Evolutionary conservation across 306 rosid species (phyloP).

Genomic region (Morella rubra): DNA sequence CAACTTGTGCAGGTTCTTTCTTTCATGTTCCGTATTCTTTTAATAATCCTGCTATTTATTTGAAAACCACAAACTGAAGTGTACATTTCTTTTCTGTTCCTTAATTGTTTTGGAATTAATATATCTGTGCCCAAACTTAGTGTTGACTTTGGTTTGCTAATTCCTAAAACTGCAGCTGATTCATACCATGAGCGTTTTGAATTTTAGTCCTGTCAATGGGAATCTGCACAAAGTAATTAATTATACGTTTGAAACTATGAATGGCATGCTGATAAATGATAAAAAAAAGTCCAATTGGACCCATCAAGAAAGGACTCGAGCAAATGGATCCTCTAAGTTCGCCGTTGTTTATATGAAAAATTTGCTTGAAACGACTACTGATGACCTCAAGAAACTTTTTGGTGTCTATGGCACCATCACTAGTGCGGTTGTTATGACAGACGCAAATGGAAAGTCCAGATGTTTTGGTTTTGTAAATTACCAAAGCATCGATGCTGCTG

Average conservation of each 20-base stretch:
- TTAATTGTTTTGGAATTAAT: neutral
- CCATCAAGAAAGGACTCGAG: slow-evolving; percentile 50
- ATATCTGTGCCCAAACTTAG: neutral
- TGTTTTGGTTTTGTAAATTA: slow-evolving; percentile 89
- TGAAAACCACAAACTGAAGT: neutral
- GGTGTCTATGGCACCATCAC: slow-evolving; percentile 55
- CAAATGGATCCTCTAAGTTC: slow-evolving; percentile 55
- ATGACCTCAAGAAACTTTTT: slow-evolving; percentile 57
- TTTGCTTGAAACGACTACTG: slow-evolving; percentile 50
- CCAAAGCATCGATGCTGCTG: slow-evolving; percentile 52
- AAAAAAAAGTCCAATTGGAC: slow-evolving; percentile 66
- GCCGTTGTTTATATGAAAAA: slow-evolving; percentile 81
- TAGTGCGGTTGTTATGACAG: slow-evolving; percentile 64
- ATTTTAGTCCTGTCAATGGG: slow-evolving; percentile 64
- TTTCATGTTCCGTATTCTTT: neutral
- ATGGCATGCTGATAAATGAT: slow-evolving; percentile 76
- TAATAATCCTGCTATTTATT: neutral
- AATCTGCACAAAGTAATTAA: slow-evolving; percentile 66
- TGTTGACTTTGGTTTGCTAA: neutral
- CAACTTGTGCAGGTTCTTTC: neutral
- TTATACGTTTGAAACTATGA: slow-evolving; percentile 34
- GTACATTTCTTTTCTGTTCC: slow-evolving; percentile 6
- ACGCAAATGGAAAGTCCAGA: slow-evolving; percentile 65
- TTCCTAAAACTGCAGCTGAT: slow-evolving; percentile 47
- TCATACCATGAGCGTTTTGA: slow-evolving; percentile 55